phyloP scores from a whole-genome alignment of 2,329 filamentous ascomycete species.

The Proliferodiscus dingleyae region DNA sequence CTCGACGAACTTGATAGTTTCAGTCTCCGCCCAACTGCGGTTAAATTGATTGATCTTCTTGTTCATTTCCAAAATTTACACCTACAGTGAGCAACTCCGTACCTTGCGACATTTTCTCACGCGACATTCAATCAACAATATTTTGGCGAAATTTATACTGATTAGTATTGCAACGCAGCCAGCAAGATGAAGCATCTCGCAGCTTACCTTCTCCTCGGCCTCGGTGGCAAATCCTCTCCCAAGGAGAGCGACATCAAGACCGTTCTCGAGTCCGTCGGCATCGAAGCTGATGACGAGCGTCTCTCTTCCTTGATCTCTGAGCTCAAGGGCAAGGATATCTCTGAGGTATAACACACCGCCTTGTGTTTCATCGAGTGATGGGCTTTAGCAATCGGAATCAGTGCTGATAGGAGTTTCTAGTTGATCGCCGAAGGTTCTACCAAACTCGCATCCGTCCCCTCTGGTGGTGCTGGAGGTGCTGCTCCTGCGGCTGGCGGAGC shows the following conservation, averaged over 20 bases:
- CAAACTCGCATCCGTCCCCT: slow-evolving; percentile 98
- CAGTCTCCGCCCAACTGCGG: slow-evolving; percentile 99
- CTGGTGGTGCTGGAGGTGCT: slow-evolving; percentile 76
- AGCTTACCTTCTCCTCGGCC: slow-evolving; percentile 94
- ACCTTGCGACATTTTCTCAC: slow-evolving; percentile 1
- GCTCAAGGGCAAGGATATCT: slow-evolving; percentile 88
- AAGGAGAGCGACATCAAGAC: slow-evolving; percentile 80
- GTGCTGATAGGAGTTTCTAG: slow-evolving; percentile 44
- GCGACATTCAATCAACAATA: too few species aligned
- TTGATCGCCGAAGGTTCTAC: slow-evolving; percentile 82
- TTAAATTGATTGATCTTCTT: slow-evolving; percentile 99
- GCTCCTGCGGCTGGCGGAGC: slow-evolving; percentile 62
- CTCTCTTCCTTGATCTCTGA: slow-evolving; percentile 82
- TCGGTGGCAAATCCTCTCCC: slow-evolving; percentile 87
- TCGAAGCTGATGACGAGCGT: slow-evolving; percentile 87
- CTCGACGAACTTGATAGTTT: slow-evolving; percentile 72
- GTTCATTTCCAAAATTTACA: slow-evolving; percentile 44
- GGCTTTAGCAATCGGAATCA: slow-evolving; percentile 7
- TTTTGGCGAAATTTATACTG: slow-evolving; percentile 13
- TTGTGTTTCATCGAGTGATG: slow-evolving; percentile 20
- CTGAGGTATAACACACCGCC: slow-evolving; percentile 61
- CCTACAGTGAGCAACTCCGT: slow-evolving; percentile 23
- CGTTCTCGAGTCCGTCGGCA: slow-evolving; percentile 89
- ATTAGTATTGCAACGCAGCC: slow-evolving; percentile 34
- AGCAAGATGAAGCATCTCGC: slow-evolving; percentile 99